Conservation (phyloP, 2,329 filamentous ascomycete species). For the Leptographium wingfieldii region DNA sequence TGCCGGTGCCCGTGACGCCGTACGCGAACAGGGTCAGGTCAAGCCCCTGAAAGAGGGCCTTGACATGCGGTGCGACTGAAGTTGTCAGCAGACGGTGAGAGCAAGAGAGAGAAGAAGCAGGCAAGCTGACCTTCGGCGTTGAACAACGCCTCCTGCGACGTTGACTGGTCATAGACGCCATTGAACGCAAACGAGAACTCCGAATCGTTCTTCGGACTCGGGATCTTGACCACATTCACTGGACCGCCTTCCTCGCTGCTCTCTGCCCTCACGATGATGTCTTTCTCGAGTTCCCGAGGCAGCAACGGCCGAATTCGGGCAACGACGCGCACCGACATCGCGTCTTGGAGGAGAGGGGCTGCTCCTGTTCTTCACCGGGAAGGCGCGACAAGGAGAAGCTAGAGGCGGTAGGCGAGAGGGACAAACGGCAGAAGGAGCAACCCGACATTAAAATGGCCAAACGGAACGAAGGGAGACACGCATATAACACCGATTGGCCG, state of each 20-base stretch:
- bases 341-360: constrained; percentile 1
- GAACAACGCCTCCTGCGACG: constrained; percentile 78
- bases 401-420: not conserved
- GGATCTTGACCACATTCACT: constrained; percentile 67
- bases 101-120: not conserved
- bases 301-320: constrained; percentile 83
- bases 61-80: constrained; percentile 75
- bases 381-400: not conserved
- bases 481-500: not conserved
- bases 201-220: constrained; percentile 82
- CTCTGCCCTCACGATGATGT: constrained; percentile 67
- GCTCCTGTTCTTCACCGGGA: not conserved
- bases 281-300: constrained; percentile 72
- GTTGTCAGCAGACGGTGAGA: not conserved
- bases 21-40: constrained; percentile 89
- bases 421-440: not conserved
- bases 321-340: constrained; percentile 68
- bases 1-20: constrained; percentile 84
- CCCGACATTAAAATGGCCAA: not conserved
- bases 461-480: not conserved
- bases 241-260: constrained; percentile 48
- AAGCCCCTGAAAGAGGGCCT: constrained; percentile 80
- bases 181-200: constrained; percentile 94
- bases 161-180: constrained; percentile 70
- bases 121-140: constrained; percentile 53